Evolutionary conservation across 1,284 basidiomycete species (phyloP), one percentile per base, ranked within the genome.

Genomic region (Trichosporon sp.): DNA sequence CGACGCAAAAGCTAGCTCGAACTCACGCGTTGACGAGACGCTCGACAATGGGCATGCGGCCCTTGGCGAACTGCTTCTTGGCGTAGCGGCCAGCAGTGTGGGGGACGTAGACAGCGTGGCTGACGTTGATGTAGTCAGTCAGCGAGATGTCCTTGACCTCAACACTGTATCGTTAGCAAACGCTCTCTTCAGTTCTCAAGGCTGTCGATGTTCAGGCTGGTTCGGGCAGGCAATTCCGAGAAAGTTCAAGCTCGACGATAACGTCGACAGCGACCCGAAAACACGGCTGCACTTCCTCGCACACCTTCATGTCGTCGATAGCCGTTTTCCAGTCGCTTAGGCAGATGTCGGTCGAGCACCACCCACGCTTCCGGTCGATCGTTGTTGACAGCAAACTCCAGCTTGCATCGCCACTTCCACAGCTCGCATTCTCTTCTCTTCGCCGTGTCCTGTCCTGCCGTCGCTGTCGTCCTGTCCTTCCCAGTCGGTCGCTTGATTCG

Each of bases 1-100:
- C 11, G 13, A 21, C 3, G 1, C 18, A 12, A 3, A 3, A 1
- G 12, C 56, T 6, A 2, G 27, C 18, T 8, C 47, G n/a, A 35
- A 85, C 89, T 80, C 82, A 94, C 93, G 92, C 92, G 89, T 98
- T 96, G 76, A 99, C 96, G 78, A 99, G 88, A 82, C 96, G 94
- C 87, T 99, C 96, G 79, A 99, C 97, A 83, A 99, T 97, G 82
- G 97, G 97, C 96, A 99, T 99, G 86, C 97, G 93, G 23, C 95
- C 95, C 91, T 99, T 99, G 89, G 96, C 97, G 91, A 99, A 99
- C 85, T 98, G 95, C 88, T 98, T 98, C 89, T 95, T 95, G 83
- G 95, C 93, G 85, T 98, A 99, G 85, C 97, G 94, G 77, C 97
- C 97, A 77, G 96, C 95, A 73, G 97, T 99, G 89, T 99, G 96